Base-by-base conservation (phyloP, 345 rosid species). In the Odontarrhena argentea region DNA sequence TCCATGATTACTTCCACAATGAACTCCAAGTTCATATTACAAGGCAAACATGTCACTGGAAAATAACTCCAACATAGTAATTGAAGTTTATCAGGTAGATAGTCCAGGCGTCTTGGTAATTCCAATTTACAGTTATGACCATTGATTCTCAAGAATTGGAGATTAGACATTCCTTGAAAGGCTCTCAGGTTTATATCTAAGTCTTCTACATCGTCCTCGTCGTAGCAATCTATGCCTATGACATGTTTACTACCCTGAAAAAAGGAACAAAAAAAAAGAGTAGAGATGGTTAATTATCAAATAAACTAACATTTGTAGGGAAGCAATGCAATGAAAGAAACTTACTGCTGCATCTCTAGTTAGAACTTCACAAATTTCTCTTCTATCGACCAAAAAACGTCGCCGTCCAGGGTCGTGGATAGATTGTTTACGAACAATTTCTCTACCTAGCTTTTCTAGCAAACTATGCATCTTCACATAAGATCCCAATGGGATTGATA, bases 391-490 rank as follows among this genome's bases (percentile, higher is more conserved):
- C 43, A 61, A 30, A 32, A 15, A 45, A 0, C 0, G 15, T 7
- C 65, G 42, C 1, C 45, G 53, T 28, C 28, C 42, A 30, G 41
- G 53, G 9, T 60, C 52, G 44, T 9, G 11, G 30, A 34, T 1
- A 45, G 4, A 18, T 12, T 45, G 42, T 6, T 45, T 45, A 6
- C 32, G 42, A 4, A 60, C 32, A 0, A 45, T 60, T 2, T 60
- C 65, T 45, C 14, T 45, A 45, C 65, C 65, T 6, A 60, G 52
- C 9, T 48, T 8, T 22, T 3, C 52, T 22, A 48, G n/a, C 30
- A 22, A 22, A 48, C 4, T 48, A 48, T 48, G 32, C n/a, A 48
- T 48, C 6, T 4, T 2, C 22, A 48, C 22, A 9, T 2, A 28
- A 2, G 32, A 48, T 18, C 30, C 30, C 1, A 0, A 3, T 28